Evolutionary conservation across 768 basidiomycete species (phyloP).

Genomic region (Boletus reticuloceps): DNA sequence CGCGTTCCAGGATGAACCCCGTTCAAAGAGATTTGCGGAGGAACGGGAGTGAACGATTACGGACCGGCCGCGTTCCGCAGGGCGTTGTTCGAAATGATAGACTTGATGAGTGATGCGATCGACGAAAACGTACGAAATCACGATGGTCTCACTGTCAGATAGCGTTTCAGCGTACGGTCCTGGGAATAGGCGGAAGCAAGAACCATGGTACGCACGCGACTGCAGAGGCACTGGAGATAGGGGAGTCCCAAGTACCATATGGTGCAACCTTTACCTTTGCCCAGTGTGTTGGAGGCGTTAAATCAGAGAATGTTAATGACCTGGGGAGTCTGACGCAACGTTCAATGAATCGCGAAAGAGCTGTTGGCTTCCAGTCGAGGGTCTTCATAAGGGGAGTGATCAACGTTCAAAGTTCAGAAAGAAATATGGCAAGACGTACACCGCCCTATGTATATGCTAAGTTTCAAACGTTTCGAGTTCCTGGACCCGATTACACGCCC

Average conservation of each 20-base stretch:
- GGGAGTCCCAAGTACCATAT: neutral
- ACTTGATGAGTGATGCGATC: neutral
- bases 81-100: neutral
- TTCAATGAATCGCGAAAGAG: no score
- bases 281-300: neutral
- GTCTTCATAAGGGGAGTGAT: no score
- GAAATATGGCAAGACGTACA: no score
- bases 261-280: neutral
- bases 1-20: neutral
- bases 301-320: neutral
- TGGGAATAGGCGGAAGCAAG: neutral
- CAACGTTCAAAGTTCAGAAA: no score
- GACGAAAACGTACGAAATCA: neutral
- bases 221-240: neutral
- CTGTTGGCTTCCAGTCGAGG: no score
- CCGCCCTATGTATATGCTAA: no score
- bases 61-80: constrained; percentile 1
- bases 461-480: no score
- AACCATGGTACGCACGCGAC: neutral
- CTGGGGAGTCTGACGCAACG: no score
- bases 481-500: no score
- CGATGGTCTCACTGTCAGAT: neutral
- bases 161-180: neutral
- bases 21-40: neutral
- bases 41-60: neutral